phyloP scores from a whole-genome alignment of 305 asterid genomes.

The Stenogyne calaminthoides region DNA sequence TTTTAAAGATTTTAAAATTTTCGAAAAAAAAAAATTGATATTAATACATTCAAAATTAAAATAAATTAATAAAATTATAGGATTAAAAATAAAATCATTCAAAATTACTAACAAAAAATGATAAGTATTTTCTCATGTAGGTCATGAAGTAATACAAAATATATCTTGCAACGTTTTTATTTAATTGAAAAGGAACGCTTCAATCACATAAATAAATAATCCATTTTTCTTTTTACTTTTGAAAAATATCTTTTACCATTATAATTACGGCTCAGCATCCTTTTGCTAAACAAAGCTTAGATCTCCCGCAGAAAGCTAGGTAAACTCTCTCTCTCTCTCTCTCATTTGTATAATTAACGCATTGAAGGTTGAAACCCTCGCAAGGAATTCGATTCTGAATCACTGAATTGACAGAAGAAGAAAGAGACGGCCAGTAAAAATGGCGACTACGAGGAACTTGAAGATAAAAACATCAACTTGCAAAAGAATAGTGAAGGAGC shows the following conservation, averaged over 20 bases:
- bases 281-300: conserved; percentile 17
- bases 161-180: too few species aligned
- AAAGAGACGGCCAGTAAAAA: conserved; percentile 17
- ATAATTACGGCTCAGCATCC: neutral
- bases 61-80: too few species aligned
- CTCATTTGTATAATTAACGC: neutral
- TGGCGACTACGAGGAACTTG: conserved; percentile 68
- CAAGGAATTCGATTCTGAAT: neutral
- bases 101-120: too few species aligned
- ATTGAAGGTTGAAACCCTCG: conserved; percentile 12
- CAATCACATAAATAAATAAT: too few species aligned
- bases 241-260: neutral
- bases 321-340: neutral
- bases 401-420: neutral
- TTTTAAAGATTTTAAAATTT: too few species aligned
- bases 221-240: too few species aligned
- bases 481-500: conserved; percentile 77
- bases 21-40: too few species aligned
- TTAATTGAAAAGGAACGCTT: too few species aligned
- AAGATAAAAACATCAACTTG: conserved; percentile 88
- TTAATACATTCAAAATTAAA: too few species aligned
- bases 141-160: too few species aligned
- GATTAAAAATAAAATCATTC: too few species aligned
- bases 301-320: conserved; percentile 26
- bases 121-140: too few species aligned